These are phyloP conservation scores for Pseudogymnoascus sp. DNA, from an alignment of 2,329 filamentous ascomycete genomes.

Conservation along the genomic window DNA sequence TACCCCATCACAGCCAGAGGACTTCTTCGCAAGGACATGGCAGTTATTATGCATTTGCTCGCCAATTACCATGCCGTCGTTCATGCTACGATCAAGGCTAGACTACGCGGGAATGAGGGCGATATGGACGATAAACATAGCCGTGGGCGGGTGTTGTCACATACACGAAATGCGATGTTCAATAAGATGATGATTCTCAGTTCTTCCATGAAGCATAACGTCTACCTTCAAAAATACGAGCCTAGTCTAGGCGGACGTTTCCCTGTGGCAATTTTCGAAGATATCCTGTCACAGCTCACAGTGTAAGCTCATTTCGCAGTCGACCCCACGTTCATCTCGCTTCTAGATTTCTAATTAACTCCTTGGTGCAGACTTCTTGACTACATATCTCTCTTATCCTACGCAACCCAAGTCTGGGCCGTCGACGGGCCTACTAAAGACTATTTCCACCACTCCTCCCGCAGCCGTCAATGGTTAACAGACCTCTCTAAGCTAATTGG, in stretches of 20 bases:
- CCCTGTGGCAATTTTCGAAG: slow-evolving; percentile 10
- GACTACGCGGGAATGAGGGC: slow-evolving; percentile 52
- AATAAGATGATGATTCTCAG: slow-evolving; percentile 13
- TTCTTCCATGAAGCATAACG: not conserved
- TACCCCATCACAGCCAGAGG: slow-evolving; percentile 64
- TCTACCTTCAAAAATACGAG: slow-evolving; percentile 13
- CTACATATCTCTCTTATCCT: slow-evolving; percentile 11
- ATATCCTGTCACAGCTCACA: slow-evolving; percentile 10
- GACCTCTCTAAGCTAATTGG: slow-evolving; percentile 11
- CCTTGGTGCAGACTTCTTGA: not conserved
- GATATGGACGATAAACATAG: slow-evolving; percentile 40
- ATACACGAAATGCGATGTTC: slow-evolving; percentile 12
- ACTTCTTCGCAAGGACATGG: slow-evolving; percentile 58
- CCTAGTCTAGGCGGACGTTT: slow-evolving; percentile 12
- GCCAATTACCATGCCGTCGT: slow-evolving; percentile 68
- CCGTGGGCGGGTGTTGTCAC: slow-evolving; percentile 27
- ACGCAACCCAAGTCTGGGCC: slow-evolving; percentile 11
- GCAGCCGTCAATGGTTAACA: not conserved
- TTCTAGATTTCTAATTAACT: slow-evolving; percentile 7
- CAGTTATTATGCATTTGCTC: slow-evolving; percentile 60
- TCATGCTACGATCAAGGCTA: slow-evolving; percentile 56
- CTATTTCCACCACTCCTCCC: slow-evolving; percentile 2
- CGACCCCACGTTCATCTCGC: not conserved
- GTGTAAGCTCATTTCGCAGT: not conserved
- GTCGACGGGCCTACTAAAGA: not conserved